Evolutionary conservation across 257 asterid genomes (phyloP).

Genomic region (Capsicum rhomboideum): DNA sequence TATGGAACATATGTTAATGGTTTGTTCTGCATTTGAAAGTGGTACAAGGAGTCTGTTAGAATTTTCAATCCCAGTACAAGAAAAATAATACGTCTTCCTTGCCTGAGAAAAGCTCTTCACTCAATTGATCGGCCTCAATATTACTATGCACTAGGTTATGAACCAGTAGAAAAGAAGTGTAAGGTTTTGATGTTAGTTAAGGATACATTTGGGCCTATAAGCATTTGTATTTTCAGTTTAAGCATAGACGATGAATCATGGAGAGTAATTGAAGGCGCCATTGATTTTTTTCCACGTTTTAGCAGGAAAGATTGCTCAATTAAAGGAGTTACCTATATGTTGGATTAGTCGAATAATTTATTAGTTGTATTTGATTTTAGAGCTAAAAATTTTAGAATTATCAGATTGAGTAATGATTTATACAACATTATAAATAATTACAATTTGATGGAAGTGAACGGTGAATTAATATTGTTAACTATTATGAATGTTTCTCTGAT

Average conservation of each 20-base stretch:
- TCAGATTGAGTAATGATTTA: not conserved
- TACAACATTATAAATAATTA: too few relatives aligned
- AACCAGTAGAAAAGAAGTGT: not conserved
- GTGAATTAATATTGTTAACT: too few relatives aligned
- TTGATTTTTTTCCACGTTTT: not conserved
- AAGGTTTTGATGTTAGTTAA: not conserved
- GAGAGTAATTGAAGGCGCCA: not conserved
- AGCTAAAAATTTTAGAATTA: too few relatives aligned
- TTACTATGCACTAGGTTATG: not conserved
- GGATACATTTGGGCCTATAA: not conserved
- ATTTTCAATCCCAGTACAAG: not conserved
- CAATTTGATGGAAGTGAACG: too few relatives aligned
- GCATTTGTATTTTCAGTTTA: not conserved
- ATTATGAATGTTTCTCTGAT: too few relatives aligned
- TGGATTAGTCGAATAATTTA: too few relatives aligned
- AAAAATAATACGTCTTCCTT: not conserved
- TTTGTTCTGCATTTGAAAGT: not conserved
- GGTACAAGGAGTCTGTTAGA: not conserved
- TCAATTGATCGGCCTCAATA: not conserved
- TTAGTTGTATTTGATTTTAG: not conserved
- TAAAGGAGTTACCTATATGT: not conserved
- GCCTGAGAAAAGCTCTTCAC: not conserved
- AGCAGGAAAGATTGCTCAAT: not conserved
- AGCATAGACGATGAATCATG: not conserved
- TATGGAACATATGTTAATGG: not conserved